A percentile compares a stretch with the other conserved stretches of the same genome.
Evolutionary conservation across 2,329 filamentous ascomycete species (phyloP).

Genomic region (Tolypocladium sp.): DNA sequence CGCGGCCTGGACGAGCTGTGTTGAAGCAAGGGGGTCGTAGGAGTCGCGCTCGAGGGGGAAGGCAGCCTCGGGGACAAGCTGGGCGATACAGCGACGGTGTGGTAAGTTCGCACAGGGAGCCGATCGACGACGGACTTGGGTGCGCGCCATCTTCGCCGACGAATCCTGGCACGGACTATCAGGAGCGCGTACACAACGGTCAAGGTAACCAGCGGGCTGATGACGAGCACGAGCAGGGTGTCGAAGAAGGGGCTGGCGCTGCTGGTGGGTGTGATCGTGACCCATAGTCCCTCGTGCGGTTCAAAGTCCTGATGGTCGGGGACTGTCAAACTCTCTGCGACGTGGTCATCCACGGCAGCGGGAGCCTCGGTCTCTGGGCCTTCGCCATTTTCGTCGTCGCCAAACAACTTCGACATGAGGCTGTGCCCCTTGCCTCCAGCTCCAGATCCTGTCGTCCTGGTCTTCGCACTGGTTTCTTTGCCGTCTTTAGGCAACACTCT

Average conservation of each 20-base stretch:
- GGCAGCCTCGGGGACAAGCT: constrained; percentile 45
- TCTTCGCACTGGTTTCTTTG: background rate
- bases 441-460: constrained; percentile 12
- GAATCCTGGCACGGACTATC: constrained; percentile 78
- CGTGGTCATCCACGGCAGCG: constrained; percentile 12
- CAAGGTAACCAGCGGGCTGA: constrained; percentile 85
- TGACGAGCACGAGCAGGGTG: constrained; percentile 89
- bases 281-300: constrained; percentile 70
- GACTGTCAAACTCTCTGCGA: constrained; percentile 3
- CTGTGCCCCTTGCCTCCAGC: constrained; percentile 26
- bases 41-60: constrained; percentile 56
- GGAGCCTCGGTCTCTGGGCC: constrained; percentile 12
- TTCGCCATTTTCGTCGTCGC: constrained; percentile 26
- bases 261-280: constrained; percentile 87
- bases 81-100: constrained; percentile 63
- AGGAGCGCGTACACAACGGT: constrained; percentile 88
- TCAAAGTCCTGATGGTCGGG: constrained; percentile 10
- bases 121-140: constrained; percentile 93
- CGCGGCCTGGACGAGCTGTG: constrained; percentile 41
- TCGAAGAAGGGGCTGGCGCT: constrained; percentile 92
- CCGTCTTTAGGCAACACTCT: constrained; percentile 2
- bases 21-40: constrained; percentile 73
- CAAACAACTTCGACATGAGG: constrained; percentile 41
- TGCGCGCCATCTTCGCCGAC: constrained; percentile 86
- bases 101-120: constrained; percentile 91